Conservation (phyloP, 352 stramenopile species). For the Thalassiosira oceanica region DNA sequence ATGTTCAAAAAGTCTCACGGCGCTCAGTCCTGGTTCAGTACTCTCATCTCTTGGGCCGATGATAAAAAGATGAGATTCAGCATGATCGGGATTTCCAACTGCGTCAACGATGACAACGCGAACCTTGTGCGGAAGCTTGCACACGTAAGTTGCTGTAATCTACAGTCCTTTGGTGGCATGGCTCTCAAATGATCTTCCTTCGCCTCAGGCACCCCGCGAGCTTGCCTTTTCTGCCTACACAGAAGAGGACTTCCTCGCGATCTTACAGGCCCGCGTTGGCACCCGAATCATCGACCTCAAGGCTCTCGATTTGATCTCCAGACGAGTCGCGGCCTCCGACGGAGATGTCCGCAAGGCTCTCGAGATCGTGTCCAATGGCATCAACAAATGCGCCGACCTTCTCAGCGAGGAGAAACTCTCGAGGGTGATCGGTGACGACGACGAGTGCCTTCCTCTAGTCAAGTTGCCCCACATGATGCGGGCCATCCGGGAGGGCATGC, state of each 20-base stretch:
- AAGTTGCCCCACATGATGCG: conserved; percentile 54
- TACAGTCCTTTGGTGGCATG: background rate
- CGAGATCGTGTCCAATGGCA: conserved; percentile 47
- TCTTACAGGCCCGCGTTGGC: conserved; percentile 50
- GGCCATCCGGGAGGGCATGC: conserved; percentile 33
- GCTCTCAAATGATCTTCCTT: conserved; percentile 4
- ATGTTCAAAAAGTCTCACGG: conserved; percentile 37
- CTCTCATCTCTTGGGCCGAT: conserved; percentile 36
- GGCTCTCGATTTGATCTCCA: conserved; percentile 58
- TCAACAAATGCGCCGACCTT: conserved; percentile 18
- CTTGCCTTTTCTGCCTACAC: conserved; percentile 61
- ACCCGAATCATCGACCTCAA: conserved; percentile 50
- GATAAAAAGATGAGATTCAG: conserved; percentile 47
- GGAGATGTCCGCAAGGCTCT: conserved; percentile 62
- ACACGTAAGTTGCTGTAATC: conserved; percentile 49
- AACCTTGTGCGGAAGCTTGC: conserved; percentile 44
- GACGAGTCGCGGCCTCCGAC: conserved; percentile 45
- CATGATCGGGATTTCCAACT: conserved; percentile 76
- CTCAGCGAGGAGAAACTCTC: conserved; percentile 23
- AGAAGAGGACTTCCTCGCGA: conserved; percentile 45
- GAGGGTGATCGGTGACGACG: conserved; percentile 8
- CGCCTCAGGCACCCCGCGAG: conserved; percentile 16
- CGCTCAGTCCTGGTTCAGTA: conserved; percentile 41
- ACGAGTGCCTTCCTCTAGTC: conserved; percentile 32
- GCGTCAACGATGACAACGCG: conserved; percentile 46